Evolutionary conservation across 345 rosid genomes (phyloP).

Genomic region (Eucalyptus polyanthemos): DNA sequence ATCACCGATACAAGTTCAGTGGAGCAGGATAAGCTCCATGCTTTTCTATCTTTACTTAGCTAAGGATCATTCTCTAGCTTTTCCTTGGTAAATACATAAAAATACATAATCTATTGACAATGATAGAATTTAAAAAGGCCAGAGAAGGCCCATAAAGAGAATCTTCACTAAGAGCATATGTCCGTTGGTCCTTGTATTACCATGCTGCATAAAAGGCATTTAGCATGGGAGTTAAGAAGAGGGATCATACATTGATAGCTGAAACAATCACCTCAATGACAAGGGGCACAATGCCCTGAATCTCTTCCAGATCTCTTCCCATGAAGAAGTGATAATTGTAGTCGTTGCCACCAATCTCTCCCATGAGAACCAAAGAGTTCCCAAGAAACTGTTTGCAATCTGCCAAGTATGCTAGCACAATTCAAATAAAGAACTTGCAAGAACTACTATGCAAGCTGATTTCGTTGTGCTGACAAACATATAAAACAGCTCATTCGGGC

Average conservation of each 20-base stretch:
- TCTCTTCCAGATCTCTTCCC: conserved; percentile 1
- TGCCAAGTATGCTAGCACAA: neutral
- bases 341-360: conserved; percentile 56
- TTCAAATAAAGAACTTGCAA: neutral
- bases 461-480: neutral
- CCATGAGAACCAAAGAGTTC: conserved; percentile 28
- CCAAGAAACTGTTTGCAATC: conserved; percentile 17
- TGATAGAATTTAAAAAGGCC: neutral
- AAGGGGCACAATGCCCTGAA: conserved; percentile 15
- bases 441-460: neutral
- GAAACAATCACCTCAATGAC: conserved; percentile 12
- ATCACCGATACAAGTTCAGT: neutral
- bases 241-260: conserved; percentile 14
- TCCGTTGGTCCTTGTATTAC: neutral
- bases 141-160: neutral
- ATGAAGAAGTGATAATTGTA: conserved; percentile 9
- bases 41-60: neutral
- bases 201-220: neutral
- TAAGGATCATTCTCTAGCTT: neutral
- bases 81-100: neutral
- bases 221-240: neutral
- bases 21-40: neutral
- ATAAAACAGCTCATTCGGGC: neutral
- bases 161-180: neutral
- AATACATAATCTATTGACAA: neutral